A percentile compares a stretch with the other conserved stretches of the same genome.
Conservation (phyloP, 805 yeast species). For the Kazachstania africana region DNA sequence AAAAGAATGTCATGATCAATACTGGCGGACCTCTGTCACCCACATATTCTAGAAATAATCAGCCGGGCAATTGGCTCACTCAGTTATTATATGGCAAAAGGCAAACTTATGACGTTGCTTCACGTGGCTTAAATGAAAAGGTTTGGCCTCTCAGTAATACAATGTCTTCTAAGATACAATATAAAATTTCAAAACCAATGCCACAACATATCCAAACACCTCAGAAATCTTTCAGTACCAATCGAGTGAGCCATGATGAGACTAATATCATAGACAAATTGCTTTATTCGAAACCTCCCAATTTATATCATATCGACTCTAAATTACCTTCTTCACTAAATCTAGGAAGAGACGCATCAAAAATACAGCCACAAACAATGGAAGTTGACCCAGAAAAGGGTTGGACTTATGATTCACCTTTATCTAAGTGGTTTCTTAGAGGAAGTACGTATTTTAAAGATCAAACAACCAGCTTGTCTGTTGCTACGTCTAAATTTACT, state of each 20-base stretch:
- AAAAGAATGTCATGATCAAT: conserved; percentile 2
- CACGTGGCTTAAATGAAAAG: conserved; percentile 3
- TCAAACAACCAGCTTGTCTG: conserved; percentile 2
- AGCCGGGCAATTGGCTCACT: conserved; percentile 4
- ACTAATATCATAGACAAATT: conserved; percentile 11
- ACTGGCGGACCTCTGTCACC: conserved; percentile 4
- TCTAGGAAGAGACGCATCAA: neutral
- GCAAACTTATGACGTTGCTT: neutral
- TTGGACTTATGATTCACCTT: conserved; percentile 26
- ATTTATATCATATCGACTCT: conserved; percentile 14
- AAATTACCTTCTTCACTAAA: conserved; percentile 6
- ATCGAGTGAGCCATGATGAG: neutral
- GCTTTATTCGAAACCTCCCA: conserved; percentile 20
- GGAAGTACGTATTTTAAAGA: conserved; percentile 19
- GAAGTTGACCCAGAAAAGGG: conserved; percentile 2
- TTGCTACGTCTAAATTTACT: conserved; percentile 7
- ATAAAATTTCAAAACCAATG: conserved; percentile 9
- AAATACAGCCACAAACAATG: neutral
- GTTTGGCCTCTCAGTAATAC: conserved; percentile 7
- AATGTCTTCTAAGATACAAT: conserved; percentile 13
- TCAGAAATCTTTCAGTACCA: neutral
- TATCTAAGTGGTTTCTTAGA: conserved; percentile 25
- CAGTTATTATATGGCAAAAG: neutral
- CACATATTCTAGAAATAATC: neutral
- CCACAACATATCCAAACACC: neutral